Evolutionary conservation across 2,329 filamentous ascomycete genomes (phyloP), one percentile per base, ranked within the genome.

Genomic region (Pseudogymnoascus sp.): DNA sequence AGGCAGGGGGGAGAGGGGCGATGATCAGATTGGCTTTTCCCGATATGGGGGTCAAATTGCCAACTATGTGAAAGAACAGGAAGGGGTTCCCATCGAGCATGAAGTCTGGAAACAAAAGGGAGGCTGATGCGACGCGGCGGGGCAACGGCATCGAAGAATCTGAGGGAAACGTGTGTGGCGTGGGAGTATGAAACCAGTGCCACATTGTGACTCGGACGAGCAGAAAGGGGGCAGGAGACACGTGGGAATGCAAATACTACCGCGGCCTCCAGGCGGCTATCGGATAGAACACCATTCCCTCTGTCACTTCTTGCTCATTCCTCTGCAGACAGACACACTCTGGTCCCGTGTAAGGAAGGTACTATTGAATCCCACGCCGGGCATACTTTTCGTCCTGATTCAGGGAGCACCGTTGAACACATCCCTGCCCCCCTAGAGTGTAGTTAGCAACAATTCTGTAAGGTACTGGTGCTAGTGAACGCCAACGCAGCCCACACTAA

Each of bases 11-110:
- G 46, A 31, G 46, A 53, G 46, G 46, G 50, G 50, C 50, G 50
- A 56, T 36, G 50, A 56, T 56, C 50, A 56, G 50, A 36, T 56
- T 56, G 50, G 50, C 50, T 56, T 56, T 56, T 56, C 50, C 46
- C 50, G 50, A 56, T 56, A 56, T 56, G 50, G 50, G 28, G 50
- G 28, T 56, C 50, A 56, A 53, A 56, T 56, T 56, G 50, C 10
- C n/a, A 18, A 18, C 28, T 14, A 11, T 56, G 25, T 56, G 50
- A 34, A 56, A 56, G 50, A 56, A 53, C 14, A 36, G 50, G 28
- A 36, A 56, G 50, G 50, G 50, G 50, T 56, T 56, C 50, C 5
- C 50, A 34, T 56, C 50, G 28, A 56, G 50, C 50, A 56, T 56
- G 28, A 56, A 56, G 10, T 56, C 16, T 21, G 28, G 28, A 56